Conservation (phyloP, 495 filamentous ascomycete genomes). For the Penicillium taxi region DNA sequence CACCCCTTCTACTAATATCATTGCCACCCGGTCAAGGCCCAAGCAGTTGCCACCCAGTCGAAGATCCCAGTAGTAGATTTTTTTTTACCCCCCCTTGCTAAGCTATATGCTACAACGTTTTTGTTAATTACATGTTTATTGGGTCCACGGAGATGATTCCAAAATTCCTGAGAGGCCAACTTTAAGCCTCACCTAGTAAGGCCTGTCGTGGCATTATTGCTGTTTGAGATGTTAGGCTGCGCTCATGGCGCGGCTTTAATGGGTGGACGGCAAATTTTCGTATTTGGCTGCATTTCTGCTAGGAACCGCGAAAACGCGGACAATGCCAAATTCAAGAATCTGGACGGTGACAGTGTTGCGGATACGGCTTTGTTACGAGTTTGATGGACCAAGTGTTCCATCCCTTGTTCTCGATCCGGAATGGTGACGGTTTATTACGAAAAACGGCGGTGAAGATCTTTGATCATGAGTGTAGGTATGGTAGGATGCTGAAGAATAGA, state of each 20-base stretch:
- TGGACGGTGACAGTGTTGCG: constrained; percentile 5
- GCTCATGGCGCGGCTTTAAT: constrained; percentile 1
- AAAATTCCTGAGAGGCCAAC: too few species aligned
- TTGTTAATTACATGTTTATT: too few species aligned
- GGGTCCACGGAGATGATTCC: too few species aligned
- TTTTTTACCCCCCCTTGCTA: too few species aligned
- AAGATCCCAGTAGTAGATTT: too few species aligned
- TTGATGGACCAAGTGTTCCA: constrained; percentile 2
- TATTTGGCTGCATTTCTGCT: constrained; percentile 3
- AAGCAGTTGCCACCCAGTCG: too few species aligned
- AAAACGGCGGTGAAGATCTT: constrained; percentile 10
- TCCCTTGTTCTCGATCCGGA: constrained; percentile 7
- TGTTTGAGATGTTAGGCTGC: neutral
- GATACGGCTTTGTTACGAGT: constrained; percentile 4
- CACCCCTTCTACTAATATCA: too few species aligned
- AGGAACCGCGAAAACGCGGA: constrained; percentile 5
- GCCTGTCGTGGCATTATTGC: neutral
- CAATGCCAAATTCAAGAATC: constrained; percentile 3
- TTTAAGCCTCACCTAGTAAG: neutral
- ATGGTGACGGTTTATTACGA: constrained; percentile 10
- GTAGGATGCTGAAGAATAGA: constrained; percentile 7
- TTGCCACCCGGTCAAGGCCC: too few species aligned
- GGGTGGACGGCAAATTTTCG: neutral
- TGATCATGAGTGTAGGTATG: constrained; percentile 10
- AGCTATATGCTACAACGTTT: too few species aligned